Base-by-base conservation (phyloP, 164 flowering plant species). In the Cinnamomum chago region DNA sequence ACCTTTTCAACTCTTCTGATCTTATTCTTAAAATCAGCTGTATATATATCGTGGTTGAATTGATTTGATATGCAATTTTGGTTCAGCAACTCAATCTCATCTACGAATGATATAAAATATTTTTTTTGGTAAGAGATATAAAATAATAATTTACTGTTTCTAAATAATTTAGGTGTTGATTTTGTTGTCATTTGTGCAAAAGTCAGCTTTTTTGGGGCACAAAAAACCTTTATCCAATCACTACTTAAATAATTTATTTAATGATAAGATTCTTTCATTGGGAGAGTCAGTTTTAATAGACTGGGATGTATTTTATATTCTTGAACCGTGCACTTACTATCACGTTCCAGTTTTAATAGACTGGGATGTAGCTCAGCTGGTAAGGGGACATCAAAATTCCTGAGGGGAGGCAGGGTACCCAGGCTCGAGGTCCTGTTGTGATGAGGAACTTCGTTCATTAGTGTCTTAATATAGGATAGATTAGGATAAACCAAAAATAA, bases 61-160 rank as follows among this genome's bases (percentile, higher is more conserved):
- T 28, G 15, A 12, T 62, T 17, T 70, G 64, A 13, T 70, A 13
- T 35, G 58, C 18, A 47, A 27, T 67, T 67, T 67, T 30, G 47
- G 10, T 67, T 33, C 20, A 17, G 11, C n/a, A 10, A 11, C 20
- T 69, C 7, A 23, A 9, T 71, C 25, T 20, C 33, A 9, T 50
- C 72, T 52, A 25, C 58, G 64, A 70, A 24, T 52, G 62, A 55
- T 24, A 25, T 51, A 70, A 70, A 51, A 22, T 70, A 15, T 50
- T 11, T 13, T 52, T 15, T 52, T 52, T 17, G 17, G 58, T 12
- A 52, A 52, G 18, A 3, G 58, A 52, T 52, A 17, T 52, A 52
- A 15, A 20, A 3, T 17, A 55, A 5, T 55, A 55, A 14, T 14
- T 20, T 55, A n/a, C 60, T 15, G n/a, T 55, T 15, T 20, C 60